A percentile compares a stretch with the other conserved stretches of the same genome.
phyloP scores from a whole-genome alignment of 148 eudicot species.

The Vaccinium corymbosum region DNA sequence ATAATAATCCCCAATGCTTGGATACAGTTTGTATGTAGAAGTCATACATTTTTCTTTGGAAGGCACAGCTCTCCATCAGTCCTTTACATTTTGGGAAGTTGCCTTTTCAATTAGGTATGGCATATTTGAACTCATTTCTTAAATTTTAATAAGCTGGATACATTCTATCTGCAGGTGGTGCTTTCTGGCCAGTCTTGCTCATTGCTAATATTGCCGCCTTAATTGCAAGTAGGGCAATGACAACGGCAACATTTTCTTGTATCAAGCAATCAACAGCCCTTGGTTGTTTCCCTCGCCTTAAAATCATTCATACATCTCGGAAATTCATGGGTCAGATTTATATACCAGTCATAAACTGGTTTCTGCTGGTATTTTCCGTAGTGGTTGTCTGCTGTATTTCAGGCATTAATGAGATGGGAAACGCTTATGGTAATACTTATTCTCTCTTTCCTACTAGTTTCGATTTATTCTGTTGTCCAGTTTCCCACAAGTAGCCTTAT shows the following conservation, averaged over 20 bases:
- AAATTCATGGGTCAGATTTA: slow-evolving; percentile 98
- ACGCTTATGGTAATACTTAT: slow-evolving; percentile 79
- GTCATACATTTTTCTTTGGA: neutral
- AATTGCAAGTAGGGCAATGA: slow-evolving; percentile 96
- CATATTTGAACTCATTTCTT: neutral
- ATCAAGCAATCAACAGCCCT: slow-evolving; percentile 91
- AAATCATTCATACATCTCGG: slow-evolving; percentile 92
- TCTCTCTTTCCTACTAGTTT: slow-evolving; percentile 5
- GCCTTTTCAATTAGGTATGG: neutral
- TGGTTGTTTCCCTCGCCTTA: slow-evolving; percentile 98
- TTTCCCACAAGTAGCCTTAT: neutral
- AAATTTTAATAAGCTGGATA: neutral
- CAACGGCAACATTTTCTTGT: slow-evolving; percentile 97
- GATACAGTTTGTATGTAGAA: neutral
- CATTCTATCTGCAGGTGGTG: slow-evolving; percentile 57
- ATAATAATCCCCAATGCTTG: neutral
- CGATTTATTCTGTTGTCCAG: neutral
- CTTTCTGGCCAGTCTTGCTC: slow-evolving; percentile 85
- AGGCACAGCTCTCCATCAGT: neutral
- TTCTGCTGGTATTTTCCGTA: slow-evolving; percentile 69
- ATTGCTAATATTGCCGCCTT: slow-evolving; percentile 92
- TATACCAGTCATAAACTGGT: slow-evolving; percentile 97
- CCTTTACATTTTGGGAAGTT: neutral
- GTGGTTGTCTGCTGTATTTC: slow-evolving; percentile 77
- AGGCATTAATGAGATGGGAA: slow-evolving; percentile 80